Percentiles rank a stretch among this genome's conserved stretches.
Conservation (phyloP, 176 grass and related monocot species). For the Cenchrus purpureus region DNA sequence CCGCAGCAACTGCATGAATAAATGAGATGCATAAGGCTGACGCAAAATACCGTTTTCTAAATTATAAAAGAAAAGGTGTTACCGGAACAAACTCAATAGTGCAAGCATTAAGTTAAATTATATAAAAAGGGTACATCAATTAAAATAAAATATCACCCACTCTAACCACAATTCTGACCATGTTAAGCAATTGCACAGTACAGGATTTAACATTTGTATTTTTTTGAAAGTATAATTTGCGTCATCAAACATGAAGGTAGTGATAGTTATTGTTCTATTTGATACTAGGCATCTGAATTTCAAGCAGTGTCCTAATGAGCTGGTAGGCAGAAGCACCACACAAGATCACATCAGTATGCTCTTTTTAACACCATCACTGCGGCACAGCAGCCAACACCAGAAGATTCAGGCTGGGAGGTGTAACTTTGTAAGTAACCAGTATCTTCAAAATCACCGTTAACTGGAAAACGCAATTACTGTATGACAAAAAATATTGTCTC, state of each 20-base stretch:
- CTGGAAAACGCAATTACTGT: neutral
- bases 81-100: neutral
- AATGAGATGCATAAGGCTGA: slow-evolving; percentile 1
- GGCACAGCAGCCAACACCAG: neutral
- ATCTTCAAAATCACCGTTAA: neutral
- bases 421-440: neutral
- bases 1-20: slow-evolving; percentile 57
- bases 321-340: too few relatives aligned
- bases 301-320: neutral
- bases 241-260: neutral
- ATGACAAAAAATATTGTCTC: neutral
- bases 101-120: neutral
- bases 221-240: neutral
- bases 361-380: neutral
- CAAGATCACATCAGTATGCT: neutral
- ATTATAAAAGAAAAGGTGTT: neutral
- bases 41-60: neutral
- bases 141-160: neutral
- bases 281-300: neutral
- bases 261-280: neutral
- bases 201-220: neutral
- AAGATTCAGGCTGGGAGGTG: neutral
- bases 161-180: neutral
- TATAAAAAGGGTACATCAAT: neutral
- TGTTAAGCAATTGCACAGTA: neutral